Evolutionary conservation across 208 protist species (phyloP), one percentile per base, ranked within the genome.

Genomic region (Leishmania martiniquensis): DNA sequence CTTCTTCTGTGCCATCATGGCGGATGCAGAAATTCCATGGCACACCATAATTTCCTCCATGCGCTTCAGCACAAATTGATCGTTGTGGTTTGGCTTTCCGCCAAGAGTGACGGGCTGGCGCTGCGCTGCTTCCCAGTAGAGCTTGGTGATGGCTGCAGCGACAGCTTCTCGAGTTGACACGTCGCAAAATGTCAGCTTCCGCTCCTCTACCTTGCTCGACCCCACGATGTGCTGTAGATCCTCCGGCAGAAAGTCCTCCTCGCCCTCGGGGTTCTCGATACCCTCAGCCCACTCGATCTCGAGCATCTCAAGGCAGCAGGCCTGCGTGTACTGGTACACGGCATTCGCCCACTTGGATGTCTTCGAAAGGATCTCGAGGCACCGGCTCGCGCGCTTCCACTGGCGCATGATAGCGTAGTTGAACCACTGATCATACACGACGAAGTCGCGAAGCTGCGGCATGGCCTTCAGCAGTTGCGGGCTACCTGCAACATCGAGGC

Each of bases 221-320:
- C 78, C 73, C 15, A 82, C 47, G 4, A 82, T 73, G 20, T 25
- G 22, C 39, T 75, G 54, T 13, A 79, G 54, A 37, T 70, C 66
- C n/a, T 78, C 67, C 69, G 70, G n/a, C 57, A 59, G 54, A 22
- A 75, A 76, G 34, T 81, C 76, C 7, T 10, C 49, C 37, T 78
- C 82, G 29, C 72, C 76, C 1, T 79, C 74, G 25, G 65, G 75
- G 66, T 78, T 75, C 54, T 25, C 25, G 66, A 82, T 62, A 1
- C 72, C 72, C 20, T 67, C 78, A 13, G 72, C 72, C 72, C 66
- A 77, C 37, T 82, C 78, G 6, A 54, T 59, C 73, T 82, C 80
- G 68, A 92, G 72, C 91, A 93, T 91, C 57, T 95, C 91, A 51
- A 89, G 88, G 69, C 89, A 92, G 68, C 85, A 89, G 0, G 77